Base-by-base conservation (phyloP, 2,329 filamentous ascomycete species). In the Stagonosporopsis cucurbitacearum region DNA sequence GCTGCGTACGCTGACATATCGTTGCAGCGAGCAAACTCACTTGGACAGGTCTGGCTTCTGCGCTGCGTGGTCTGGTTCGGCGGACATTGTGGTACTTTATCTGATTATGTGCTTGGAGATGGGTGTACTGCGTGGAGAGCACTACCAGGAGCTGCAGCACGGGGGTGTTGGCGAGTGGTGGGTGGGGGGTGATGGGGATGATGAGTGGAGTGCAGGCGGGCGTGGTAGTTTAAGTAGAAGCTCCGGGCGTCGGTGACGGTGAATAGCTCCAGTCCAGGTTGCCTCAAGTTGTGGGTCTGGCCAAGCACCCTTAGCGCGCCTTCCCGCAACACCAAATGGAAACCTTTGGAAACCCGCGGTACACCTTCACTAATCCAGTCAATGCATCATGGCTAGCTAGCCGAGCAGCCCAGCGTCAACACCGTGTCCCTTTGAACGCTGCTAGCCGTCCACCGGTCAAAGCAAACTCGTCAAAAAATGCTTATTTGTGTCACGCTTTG, bases 21-120 rank as follows among this genome's bases (percentile, higher is more conserved):
- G 49, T 40, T 50, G 52, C 57, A 57, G 58, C 57, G 40, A 41
- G 26, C 53, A 48, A 26, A 74, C 77, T 60, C 68, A 79, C 77
- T 79, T 75, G 66, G 73, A 72, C 44, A 81, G 74, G 68, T 82
- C 80, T 72, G 77, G 74, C 77, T 82, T 81, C 66, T 70, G 70
- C 73, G 80, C 78, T 60, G 72, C 61, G 74, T 81, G 79, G 55
- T 77, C 77, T 68, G 80, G 79, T 64, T 82, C 80, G 63, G 78
- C 79, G 69, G 80, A 81, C 80, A 82, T 82, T 67, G 60, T 71
- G 63, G 48, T 58, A 48, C 17, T 49, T 58, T 63, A 47, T 60
- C 49, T 62, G 43, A 62, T 51, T 56, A 60, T 49, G n/a, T 62
- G 62, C 54, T 60, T 54, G 41, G 57, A 58, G 32, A n/a, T 60